Conservation (phyloP, 139 green algal species). For the Coccomyxa sp. region DNA sequence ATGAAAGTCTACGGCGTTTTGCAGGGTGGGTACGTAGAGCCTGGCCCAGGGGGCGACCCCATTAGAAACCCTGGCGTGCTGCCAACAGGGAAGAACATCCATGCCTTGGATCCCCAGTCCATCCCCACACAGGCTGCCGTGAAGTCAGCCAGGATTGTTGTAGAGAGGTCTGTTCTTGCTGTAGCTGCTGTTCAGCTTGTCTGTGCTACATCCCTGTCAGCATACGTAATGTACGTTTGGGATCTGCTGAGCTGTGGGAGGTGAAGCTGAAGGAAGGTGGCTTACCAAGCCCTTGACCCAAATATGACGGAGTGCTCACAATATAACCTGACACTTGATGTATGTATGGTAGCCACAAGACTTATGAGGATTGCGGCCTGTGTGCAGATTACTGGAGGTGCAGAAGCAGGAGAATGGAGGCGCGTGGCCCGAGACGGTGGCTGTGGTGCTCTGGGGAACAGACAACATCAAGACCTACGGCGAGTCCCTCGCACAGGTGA, state of each 20-base stretch:
- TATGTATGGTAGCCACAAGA: not conserved
- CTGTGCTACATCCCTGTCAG: no score
- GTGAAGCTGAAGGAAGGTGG: no score
- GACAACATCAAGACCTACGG: slow-evolving; percentile 99
- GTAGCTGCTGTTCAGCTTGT: no score
- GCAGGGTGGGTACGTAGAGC: slow-evolving; percentile 87
- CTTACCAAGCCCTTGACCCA: no score
- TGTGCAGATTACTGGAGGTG: slow-evolving; percentile 81
- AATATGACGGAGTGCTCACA: no score
- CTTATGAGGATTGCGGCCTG: not conserved
- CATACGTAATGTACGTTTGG: no score
- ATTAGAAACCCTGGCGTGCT: slow-evolving; percentile 98
- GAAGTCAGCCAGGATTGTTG: slow-evolving; percentile 66
- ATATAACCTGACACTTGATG: no score
- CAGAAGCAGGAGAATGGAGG: slow-evolving; percentile 85
- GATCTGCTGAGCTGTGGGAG: no score
- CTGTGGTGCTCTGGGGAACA: slow-evolving; percentile 98
- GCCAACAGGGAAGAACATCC: slow-evolving; percentile 99
- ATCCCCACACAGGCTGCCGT: slow-evolving; percentile 86
- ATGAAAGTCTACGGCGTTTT: slow-evolving; percentile 22
- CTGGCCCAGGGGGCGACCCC: slow-evolving; percentile 96
- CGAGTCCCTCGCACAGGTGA: slow-evolving; percentile 90
- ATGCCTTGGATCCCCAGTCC: slow-evolving; percentile 97
- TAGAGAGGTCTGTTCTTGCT: slow-evolving; percentile 16
- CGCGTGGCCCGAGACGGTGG: slow-evolving; percentile 95